Evolutionary conservation across 2,329 filamentous ascomycete genomes (phyloP), one percentile per base, ranked within the genome.

Genomic region (Pseudonectria buxi): DNA sequence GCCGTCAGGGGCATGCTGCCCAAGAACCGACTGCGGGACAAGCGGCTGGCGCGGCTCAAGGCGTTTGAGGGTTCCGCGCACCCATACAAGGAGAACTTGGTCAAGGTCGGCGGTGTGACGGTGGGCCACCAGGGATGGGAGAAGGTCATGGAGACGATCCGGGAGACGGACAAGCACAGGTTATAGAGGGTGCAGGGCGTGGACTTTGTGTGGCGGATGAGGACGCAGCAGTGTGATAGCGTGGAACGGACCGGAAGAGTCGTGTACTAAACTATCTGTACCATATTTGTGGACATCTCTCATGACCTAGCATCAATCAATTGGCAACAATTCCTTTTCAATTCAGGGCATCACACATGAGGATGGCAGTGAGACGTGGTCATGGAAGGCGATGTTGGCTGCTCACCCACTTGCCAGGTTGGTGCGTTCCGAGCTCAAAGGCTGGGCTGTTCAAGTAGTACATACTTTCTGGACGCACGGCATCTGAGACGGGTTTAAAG

Each of bases 1-100:
- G 92, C 94, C 2, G 94, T 98, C 27, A 83, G 84, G 57, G 94
- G 94, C 32, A 98, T 98, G 92, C 65, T 98, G 63, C 92, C 92
- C 35, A 98, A 98, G 76, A 98, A 98, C 67, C 71, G 89, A 54
- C 67, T 98, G 56, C 72, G 90, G 53, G 88, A 95, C 61, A 85
- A 87, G 69, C 69, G 94, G 46, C 67, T 98, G 67, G 86, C 81
- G 26, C 73, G 92, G 50, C 66, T 98, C 58, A 98, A 96, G 76
- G 89, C 86, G 6, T 98, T 95, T 62, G 94, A 98, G 66, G 88
- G 90, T n/a, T 71, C 78, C 26, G 78, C 79, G 15, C 89, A 98
- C 68, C 94, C 92, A 26, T 96, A 95, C 62, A 85, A 86, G 74
- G 64, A 81, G 62, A 98, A 98, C 57, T 65, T 96, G 43, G 64